Evolutionary conservation across 2,329 filamentous ascomycete genomes (phyloP), one percentile per base, ranked within the genome.

Genomic region (Whalleya microplaca): DNA sequence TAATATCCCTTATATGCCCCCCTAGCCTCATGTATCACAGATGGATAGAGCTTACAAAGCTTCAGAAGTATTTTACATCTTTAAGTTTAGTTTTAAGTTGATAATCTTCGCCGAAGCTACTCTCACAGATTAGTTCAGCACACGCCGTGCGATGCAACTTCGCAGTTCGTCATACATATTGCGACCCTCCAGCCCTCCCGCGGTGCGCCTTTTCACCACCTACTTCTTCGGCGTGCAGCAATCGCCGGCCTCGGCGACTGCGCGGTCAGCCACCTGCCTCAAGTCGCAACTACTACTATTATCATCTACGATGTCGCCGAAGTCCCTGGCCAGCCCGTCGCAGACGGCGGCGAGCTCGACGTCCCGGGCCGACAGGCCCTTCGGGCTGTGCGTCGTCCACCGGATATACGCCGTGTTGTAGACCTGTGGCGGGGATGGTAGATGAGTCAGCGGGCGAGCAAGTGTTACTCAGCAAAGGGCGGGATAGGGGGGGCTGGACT

Each of bases 341-440:
- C 88, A 91, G 58, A 84, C 76, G 4, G 70, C 67, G 0, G 88
- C 89, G 72, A 91, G 80, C 40, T 77, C 66, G 23, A 88, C 72
- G 67, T 91, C 88, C 67, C 84, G 85, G 19, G 74, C 73, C 0
- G 85, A 88, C n/a, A 92, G 74, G 1, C 89, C 88, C 8, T 76
- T 74, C 0, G 87, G 88, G 55, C 75, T 81, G 69, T 91, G 89
- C 1, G 88, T 91, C 8, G 87, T 91, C 89, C 88, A 91, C 47
- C 86, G 83, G 59, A 92, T 84, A 64, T 85, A 85, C 0, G 84
- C 84, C 5, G 82, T 87, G 69, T 89, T 91, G 73, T 88, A 91
- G 8, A 89, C 81, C 86, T 88, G 46, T 41, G 43, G 52, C 40
- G 18, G 21, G n/a, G 41, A 51, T 27, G 41, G 46, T 40, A 29